Evolutionary conservation across 352 stramenopile genomes (phyloP), one percentile per base, ranked within the genome.

Genomic region (Peronospora tabacina): DNA sequence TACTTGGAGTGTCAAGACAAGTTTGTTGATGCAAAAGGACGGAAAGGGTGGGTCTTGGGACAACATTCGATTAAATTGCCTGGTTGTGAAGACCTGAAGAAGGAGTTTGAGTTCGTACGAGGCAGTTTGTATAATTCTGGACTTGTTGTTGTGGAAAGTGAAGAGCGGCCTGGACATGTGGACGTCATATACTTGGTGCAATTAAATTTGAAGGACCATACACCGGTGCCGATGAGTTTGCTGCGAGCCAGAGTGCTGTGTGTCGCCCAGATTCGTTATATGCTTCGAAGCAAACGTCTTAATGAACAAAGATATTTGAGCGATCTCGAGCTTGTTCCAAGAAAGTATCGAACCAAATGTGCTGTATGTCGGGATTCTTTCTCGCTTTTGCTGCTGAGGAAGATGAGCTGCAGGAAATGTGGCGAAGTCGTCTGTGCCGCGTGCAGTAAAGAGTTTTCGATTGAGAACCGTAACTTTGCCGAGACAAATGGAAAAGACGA

Each of bases 371-470:
- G 83, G 28, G 82, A 91, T 55, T 88, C 75, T 38, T 94, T 94
- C 59, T 82, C 72, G n/a, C 46, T 94, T 32, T 54, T 94, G 58
- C 40, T 90, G 47, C 52, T 90, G 37, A 73, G 79, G 49, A 94
- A 94, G 46, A 63, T 90, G 44, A 89, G 87, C 52, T 94, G 82
- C 52, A 74, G 82, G 29, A 94, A 94, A 55, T 94, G 82, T 41
- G 82, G 82, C 3, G 81, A 94, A 62, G 82, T 94, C 9, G 81
- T 94, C 9, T 94, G 82, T 41, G 81, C 78, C n/a, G 76, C 77
- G 0, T 94, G 82, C 41, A 86, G 71, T 65, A 94, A 88, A 43
- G 79, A 87, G 24, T 94, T 88, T 37, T 50, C 61, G 6, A 74
- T 74, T 63, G 80, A 89, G 63, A 70, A 70, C 60, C 54, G 58